Percentiles rank a stretch among this genome's conserved stretches.
Conservation (phyloP, 139 green algal genomes). For the Coccomyxa sp. region DNA sequence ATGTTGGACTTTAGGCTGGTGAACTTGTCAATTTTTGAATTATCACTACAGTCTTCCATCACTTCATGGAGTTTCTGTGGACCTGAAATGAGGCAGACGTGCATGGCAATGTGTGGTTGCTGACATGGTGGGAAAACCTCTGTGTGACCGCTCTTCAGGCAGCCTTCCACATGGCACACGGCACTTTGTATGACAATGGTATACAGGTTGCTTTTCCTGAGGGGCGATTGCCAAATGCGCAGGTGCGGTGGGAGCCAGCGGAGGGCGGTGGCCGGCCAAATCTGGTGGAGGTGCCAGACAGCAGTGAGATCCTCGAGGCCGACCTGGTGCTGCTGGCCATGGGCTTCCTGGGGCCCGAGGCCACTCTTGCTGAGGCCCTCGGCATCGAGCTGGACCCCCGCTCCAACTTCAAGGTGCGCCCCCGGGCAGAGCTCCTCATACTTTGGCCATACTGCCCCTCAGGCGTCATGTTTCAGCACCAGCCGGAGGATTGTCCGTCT, state of each 20-base stretch:
- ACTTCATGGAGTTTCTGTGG: neutral
- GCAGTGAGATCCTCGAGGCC: constrained; percentile 67
- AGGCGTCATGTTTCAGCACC: neutral
- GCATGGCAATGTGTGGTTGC: neutral
- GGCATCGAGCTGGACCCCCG: constrained; percentile 75
- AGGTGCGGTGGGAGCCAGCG: constrained; percentile 40
- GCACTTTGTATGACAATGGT: neutral
- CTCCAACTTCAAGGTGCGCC: constrained; percentile 86
- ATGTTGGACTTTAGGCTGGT: no score
- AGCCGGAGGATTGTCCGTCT: neutral
- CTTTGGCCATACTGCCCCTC: no score
- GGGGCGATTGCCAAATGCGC: constrained; percentile 26
- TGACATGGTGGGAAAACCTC: neutral
- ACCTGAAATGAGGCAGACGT: neutral
- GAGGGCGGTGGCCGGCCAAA: constrained; percentile 36
- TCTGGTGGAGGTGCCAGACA: constrained; percentile 73
- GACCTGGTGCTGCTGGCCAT: constrained; percentile 94
- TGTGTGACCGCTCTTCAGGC: no score
- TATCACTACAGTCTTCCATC: neutral
- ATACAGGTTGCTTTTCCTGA: neutral
- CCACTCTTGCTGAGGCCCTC: constrained; percentile 63
- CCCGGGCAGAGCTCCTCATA: neutral
- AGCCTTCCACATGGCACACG: neutral
- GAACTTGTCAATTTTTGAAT: neutral
- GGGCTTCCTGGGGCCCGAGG: constrained; percentile 94